Percentiles rank a stretch among this genome's conserved stretches.
Evolutionary conservation across 2,329 filamentous ascomycete genomes (phyloP).

Genomic region (Coniochaeta sp.): DNA sequence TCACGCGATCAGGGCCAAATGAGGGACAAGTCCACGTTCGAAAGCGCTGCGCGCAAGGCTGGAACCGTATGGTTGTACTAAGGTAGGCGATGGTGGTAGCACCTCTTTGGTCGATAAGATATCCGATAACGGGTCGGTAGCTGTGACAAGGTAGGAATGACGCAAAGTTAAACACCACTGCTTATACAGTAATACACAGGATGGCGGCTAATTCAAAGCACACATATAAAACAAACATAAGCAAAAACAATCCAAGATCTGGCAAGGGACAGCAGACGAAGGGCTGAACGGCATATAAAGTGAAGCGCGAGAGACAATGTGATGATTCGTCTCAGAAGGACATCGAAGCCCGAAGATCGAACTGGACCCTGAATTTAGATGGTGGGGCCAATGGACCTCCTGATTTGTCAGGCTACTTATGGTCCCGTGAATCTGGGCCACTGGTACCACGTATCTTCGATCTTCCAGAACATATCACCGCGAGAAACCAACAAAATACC

Average conservation of each 20-base stretch:
- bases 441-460: too few relatives aligned
- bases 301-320: not conserved
- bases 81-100: too few relatives aligned
- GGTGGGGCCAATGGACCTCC: too few relatives aligned
- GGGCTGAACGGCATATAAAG: not conserved
- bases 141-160: not conserved
- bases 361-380: not conserved
- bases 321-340: not conserved
- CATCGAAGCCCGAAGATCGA: not conserved
- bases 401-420: too few relatives aligned
- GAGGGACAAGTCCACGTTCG: not conserved
- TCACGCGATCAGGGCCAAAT: not conserved
- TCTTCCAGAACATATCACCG: too few relatives aligned
- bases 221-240: not conserved
- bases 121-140: not conserved
- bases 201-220: not conserved
- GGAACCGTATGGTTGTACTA: too few relatives aligned
- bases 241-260: not conserved
- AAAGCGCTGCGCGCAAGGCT: not conserved
- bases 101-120: not conserved
- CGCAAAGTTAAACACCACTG: not conserved
- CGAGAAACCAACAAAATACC: too few relatives aligned
- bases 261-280: too few relatives aligned
- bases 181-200: not conserved
- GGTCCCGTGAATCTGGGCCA: too few relatives aligned